Evolutionary conservation across 2,329 filamentous ascomycete genomes (phyloP).

Genomic region (Xylariaceae sp.): DNA sequence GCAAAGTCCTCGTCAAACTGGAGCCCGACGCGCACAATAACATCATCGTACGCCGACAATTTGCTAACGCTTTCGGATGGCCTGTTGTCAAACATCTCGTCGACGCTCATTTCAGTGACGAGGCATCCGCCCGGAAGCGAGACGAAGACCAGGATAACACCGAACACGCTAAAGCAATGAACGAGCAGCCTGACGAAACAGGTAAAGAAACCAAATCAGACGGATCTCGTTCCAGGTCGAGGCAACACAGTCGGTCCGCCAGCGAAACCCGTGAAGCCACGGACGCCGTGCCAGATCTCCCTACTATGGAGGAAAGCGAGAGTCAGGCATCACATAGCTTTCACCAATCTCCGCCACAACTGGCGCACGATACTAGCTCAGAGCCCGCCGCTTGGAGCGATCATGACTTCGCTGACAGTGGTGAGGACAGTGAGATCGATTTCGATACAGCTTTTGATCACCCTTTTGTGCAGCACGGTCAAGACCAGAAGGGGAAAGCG

Average conservation of each 20-base stretch:
- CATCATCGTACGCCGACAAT: constrained; percentile 93
- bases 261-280: constrained; percentile 37
- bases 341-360: constrained; percentile 23
- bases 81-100: constrained; percentile 93
- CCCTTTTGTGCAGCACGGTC: constrained; percentile 7
- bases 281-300: constrained; percentile 46
- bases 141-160: constrained; percentile 63
- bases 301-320: constrained; percentile 22
- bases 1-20: constrained; percentile 90
- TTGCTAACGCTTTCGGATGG: constrained; percentile 96
- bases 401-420: constrained; percentile 57
- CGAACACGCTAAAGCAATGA: constrained; percentile 64
- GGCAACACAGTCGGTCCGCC: constrained; percentile 20
- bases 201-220: constrained; percentile 59
- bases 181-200: constrained; percentile 54
- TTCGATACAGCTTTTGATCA: constrained; percentile 24
- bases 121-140: constrained; percentile 58
- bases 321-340: constrained; percentile 21
- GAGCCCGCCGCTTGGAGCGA: constrained; percentile 66
- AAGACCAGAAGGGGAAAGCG: constrained; percentile 15
- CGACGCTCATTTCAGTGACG: constrained; percentile 88
- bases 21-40: constrained; percentile 99
- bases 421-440: constrained; percentile 41
- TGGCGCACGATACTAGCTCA: constrained; percentile 27
- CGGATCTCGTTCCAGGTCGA: constrained; percentile 27